These are phyloP conservation scores for Calonectria ilicicola DNA, from an alignment of 2,329 filamentous ascomycete genomes.

Conservation along the genomic window DNA sequence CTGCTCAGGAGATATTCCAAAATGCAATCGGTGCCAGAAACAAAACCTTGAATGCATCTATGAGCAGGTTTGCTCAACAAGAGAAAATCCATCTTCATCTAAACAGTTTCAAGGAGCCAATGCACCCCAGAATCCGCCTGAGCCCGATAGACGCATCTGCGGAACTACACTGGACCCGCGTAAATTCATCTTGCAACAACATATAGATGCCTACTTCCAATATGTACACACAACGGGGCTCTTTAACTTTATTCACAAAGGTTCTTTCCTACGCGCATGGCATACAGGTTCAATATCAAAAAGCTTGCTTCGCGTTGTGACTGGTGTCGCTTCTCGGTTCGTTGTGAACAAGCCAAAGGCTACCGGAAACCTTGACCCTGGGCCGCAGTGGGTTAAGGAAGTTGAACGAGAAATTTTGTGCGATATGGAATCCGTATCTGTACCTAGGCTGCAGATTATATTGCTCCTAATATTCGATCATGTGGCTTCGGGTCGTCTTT, in stretches of 20 bases:
- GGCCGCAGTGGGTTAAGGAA: background rate
- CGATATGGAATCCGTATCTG: background rate
- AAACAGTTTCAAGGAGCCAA: too few species aligned
- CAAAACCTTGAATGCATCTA: background rate
- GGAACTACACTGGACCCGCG: background rate
- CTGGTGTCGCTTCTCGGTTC: background rate
- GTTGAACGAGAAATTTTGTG: background rate
- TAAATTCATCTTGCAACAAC: background rate
- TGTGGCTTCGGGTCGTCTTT: background rate
- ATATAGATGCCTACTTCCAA: background rate
- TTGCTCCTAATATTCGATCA: background rate
- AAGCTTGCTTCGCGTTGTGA: background rate
- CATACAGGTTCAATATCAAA: background rate
- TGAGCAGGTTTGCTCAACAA: background rate
- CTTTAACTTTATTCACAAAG: background rate
- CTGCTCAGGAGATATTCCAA: background rate
- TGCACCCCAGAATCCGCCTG: background rate
- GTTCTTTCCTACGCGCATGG: background rate
- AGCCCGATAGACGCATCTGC: too few species aligned
- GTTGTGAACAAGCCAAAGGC: background rate
- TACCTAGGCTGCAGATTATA: background rate
- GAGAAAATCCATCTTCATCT: rapidly evolving
- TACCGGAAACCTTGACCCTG: background rate
- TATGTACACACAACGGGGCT: background rate
- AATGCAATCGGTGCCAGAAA: background rate